Conservation (phyloP, 2,329 filamentous ascomycete genomes). For the Aureobasidium sp. region DNA sequence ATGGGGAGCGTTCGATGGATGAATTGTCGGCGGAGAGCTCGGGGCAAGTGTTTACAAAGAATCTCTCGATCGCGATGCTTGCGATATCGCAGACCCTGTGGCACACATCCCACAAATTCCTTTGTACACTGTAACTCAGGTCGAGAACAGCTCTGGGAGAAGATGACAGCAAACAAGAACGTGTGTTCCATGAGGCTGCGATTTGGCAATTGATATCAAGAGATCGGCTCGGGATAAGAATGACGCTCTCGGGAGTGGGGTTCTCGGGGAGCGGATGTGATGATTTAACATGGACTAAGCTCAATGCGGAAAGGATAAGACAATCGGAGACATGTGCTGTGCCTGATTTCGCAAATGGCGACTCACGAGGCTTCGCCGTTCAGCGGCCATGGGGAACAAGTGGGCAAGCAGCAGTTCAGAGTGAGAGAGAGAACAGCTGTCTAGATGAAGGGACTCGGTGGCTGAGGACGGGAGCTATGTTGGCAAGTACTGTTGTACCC, state of each 20-base stretch:
- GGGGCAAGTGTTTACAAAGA: constrained; percentile 11
- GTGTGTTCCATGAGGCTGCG: neutral
- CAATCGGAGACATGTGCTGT: constrained; percentile 13
- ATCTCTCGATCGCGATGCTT: constrained; percentile 7
- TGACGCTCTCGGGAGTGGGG: constrained; percentile 13
- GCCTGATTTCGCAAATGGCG: constrained; percentile 8
- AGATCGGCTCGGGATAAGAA: constrained; percentile 11
- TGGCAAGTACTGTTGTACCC: neutral
- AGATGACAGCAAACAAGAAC: neutral
- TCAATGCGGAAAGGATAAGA: neutral
- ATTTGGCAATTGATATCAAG: neutral
- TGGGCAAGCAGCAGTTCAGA: neutral
- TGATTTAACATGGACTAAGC: neutral
- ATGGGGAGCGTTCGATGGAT: constrained; percentile 13
- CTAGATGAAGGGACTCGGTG: neutral
- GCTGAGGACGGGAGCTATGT: neutral
- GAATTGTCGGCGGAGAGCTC: constrained; percentile 10
- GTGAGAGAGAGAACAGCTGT: neutral
- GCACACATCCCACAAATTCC: neutral
- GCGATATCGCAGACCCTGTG: constrained; percentile 1
- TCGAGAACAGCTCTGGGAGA: neutral
- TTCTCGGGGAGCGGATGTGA: constrained; percentile 1
- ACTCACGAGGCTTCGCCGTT: constrained; percentile 13
- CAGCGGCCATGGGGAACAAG: constrained; percentile 3
- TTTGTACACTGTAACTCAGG: neutral